phyloP scores from a whole-genome alignment of 108 stramenopile species.

The Stephanodiscus triporus region DNA sequence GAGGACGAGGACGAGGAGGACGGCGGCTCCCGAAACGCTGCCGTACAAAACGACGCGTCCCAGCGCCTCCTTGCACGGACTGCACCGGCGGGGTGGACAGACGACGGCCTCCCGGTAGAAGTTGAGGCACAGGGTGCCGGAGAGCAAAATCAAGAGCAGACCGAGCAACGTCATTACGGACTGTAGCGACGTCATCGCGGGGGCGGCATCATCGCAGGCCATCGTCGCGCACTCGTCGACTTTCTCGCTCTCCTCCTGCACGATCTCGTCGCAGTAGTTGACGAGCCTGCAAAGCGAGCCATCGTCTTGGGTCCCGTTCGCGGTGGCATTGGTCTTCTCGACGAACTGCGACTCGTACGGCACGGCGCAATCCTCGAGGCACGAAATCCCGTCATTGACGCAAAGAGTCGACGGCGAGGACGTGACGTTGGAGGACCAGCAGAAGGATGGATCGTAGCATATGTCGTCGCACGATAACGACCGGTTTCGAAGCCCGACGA shows the following conservation, averaged over 20 bases:
- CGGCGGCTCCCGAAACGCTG: neutral
- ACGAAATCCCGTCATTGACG: neutral
- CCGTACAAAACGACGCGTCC: neutral
- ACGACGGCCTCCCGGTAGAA: neutral
- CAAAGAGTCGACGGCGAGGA: neutral
- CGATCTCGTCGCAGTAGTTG: neutral
- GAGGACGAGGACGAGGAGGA: neutral
- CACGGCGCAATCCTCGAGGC: neutral
- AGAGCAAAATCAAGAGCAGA: neutral
- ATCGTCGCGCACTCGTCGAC: neutral
- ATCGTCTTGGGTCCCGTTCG: neutral
- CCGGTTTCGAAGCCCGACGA: neutral
- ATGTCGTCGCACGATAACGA: too few species aligned
- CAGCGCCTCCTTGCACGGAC: neutral
- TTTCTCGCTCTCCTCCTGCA: neutral
- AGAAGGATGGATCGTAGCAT: neutral
- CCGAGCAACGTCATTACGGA: neutral
- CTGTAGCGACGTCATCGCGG: neutral
- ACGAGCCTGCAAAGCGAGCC: neutral
- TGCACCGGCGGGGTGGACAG: neutral
- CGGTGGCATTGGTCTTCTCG: neutral
- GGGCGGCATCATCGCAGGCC: neutral
- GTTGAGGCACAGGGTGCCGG: neutral
- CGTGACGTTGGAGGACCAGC: neutral
- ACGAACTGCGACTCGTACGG: neutral